Evolutionary conservation across 352 stramenopile genomes (phyloP).

Genomic region (Globisporangium emineosum): DNA sequence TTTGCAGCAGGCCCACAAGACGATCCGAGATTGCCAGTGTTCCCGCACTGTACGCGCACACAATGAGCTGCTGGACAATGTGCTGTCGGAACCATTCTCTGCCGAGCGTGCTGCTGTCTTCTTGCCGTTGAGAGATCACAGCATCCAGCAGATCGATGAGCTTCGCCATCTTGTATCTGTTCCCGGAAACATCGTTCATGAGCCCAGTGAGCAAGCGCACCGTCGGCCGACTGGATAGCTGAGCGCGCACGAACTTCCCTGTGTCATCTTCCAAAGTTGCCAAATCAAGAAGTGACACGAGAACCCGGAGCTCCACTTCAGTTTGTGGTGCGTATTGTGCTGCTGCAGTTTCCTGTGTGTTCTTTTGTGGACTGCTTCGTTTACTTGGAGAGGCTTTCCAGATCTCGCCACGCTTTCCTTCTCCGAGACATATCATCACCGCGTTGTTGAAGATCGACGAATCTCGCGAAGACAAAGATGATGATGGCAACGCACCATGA

Average conservation of each 20-base stretch:
- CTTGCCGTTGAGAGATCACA: constrained; percentile 24
- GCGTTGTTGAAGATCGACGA: constrained; percentile 14
- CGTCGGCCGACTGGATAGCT: constrained; percentile 35
- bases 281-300: constrained; percentile 25
- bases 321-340: constrained; percentile 2
- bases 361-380: constrained; percentile 4
- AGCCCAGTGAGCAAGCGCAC: constrained; percentile 32
- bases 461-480: not conserved
- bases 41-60: constrained; percentile 33
- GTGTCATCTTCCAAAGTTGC: constrained; percentile 20
- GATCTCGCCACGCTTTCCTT: constrained; percentile 5
- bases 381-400: not conserved
- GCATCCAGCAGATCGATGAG: constrained; percentile 39
- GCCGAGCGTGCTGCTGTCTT: constrained; percentile 8
- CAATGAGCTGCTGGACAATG: constrained; percentile 42
- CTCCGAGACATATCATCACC: constrained; percentile 12
- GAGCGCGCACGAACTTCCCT: constrained; percentile 36
- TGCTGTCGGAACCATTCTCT: constrained; percentile 41
- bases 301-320: constrained; percentile 16
- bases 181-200: constrained; percentile 18
- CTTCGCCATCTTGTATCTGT: constrained; percentile 24
- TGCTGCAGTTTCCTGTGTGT: not conserved
- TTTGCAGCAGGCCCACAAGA: constrained; percentile 31
- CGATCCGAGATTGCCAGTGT: constrained; percentile 18
- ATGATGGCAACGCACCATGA: not conserved